Conservation (phyloP, 2,329 filamentous ascomycete genomes). For the Aspergillus sp. region DNA sequence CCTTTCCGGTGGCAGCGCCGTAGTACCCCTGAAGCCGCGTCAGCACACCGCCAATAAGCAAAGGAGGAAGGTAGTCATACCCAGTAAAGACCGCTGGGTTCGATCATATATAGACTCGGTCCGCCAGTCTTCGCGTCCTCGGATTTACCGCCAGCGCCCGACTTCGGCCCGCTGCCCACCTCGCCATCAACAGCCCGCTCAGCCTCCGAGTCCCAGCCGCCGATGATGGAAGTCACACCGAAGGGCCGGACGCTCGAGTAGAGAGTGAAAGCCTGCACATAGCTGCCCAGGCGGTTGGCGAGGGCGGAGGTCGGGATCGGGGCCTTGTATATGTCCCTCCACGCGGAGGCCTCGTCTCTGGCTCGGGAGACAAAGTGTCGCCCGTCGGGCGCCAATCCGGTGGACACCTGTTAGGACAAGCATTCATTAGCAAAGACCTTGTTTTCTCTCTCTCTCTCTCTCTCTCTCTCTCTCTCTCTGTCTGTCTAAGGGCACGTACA, state of each 20-base stretch:
- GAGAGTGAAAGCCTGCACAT: slow-evolving; percentile 93
- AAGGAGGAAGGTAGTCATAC: slow-evolving; percentile 30
- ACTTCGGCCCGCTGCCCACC: slow-evolving; percentile 69
- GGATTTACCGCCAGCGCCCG: slow-evolving; percentile 76
- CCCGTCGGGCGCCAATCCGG: slow-evolving; percentile 88
- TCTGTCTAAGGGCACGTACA: slow-evolving; percentile 52
- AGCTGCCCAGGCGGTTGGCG: slow-evolving; percentile 86
- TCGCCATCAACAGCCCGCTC: slow-evolving; percentile 82
- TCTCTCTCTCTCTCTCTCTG: too few species aligned
- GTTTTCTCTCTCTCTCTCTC: too few species aligned
- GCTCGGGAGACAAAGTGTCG: slow-evolving; percentile 91
- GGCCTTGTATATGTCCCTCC: slow-evolving; percentile 89
- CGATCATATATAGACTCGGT: slow-evolving; percentile 96
- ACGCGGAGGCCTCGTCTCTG: slow-evolving; percentile 82
- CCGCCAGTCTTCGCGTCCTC: slow-evolving; percentile 70
- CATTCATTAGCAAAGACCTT: slow-evolving; percentile 4
- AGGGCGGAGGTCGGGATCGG: slow-evolving; percentile 84
- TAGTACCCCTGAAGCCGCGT: slow-evolving; percentile 65
- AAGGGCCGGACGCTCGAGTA: slow-evolving; percentile 96
- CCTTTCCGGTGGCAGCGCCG: slow-evolving; percentile 93
- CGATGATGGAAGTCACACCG: slow-evolving; percentile 89
- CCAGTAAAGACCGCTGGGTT: slow-evolving; percentile 95
- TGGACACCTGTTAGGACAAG: slow-evolving; percentile 59
- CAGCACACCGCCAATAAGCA: slow-evolving; percentile 9
- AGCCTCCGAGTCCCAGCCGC: slow-evolving; percentile 82